phyloP scores from a whole-genome alignment of 768 basidiomycete genomes.

The Termitomyces sp. region DNA sequence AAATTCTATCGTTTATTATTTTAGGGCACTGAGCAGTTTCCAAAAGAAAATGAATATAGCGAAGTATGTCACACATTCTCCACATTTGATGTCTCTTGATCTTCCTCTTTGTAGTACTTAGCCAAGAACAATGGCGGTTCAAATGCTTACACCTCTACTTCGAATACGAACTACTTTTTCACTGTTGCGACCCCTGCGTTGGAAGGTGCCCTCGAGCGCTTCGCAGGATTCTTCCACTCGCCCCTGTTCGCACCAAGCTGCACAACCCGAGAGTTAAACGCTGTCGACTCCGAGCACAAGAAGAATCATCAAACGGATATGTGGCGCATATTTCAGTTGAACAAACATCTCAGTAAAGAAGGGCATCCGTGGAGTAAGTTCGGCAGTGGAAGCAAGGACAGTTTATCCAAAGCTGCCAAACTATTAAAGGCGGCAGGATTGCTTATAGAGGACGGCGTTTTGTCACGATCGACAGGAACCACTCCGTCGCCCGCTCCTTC shows the following conservation, averaged over 20 bases:
- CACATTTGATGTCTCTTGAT: slow-evolving; percentile 3
- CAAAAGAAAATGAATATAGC: slow-evolving; percentile 91
- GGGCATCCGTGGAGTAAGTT: slow-evolving; percentile 91
- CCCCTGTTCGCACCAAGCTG: slow-evolving; percentile 85
- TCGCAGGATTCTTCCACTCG: slow-evolving; percentile 87
- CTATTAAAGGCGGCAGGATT: slow-evolving; percentile 46
- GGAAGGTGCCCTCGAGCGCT: slow-evolving; percentile 66
- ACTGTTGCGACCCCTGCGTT: slow-evolving; percentile 61
- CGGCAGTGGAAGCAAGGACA: slow-evolving; percentile 80
- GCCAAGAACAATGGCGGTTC: slow-evolving; percentile 79
- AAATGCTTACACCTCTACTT: slow-evolving; percentile 90
- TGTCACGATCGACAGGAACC: slow-evolving; percentile 25
- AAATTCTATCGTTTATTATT: neutral
- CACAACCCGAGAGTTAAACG: slow-evolving; percentile 86
- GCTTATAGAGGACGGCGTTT: slow-evolving; percentile 21
- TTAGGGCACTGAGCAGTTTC: slow-evolving; percentile 79
- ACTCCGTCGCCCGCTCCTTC: slow-evolving; percentile 44
- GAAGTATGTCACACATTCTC: slow-evolving; percentile 41
- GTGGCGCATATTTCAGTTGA: slow-evolving; percentile 94
- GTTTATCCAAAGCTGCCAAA: slow-evolving; percentile 58
- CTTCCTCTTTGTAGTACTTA: slow-evolving; percentile 44
- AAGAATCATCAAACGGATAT: slow-evolving; percentile 89
- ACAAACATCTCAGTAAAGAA: slow-evolving; percentile 74
- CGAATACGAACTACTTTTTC: slow-evolving; percentile 89
- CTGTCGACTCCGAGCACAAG: slow-evolving; percentile 95